Conservation (phyloP, 495 filamentous ascomycete genomes). For the Annulohypoxylon moriforme region DNA sequence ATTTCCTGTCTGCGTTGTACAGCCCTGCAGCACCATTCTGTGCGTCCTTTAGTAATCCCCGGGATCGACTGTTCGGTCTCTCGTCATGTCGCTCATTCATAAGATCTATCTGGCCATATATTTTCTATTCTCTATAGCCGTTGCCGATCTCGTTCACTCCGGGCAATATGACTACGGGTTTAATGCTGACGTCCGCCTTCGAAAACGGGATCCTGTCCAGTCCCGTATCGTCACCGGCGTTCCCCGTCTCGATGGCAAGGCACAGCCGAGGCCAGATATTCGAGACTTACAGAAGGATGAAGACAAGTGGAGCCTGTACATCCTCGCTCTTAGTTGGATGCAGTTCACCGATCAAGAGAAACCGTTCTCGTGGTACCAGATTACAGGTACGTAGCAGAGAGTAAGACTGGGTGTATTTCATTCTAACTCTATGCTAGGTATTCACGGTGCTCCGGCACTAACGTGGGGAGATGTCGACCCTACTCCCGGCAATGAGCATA, state of each 20-base stretch:
- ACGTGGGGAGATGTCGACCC: constrained; percentile 68
- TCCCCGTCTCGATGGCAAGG: constrained; percentile 43
- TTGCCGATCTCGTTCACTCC: constrained; percentile 24
- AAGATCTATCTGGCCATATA: constrained; percentile 11
- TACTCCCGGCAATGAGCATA: constrained; percentile 55
- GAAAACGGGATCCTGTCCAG: constrained; percentile 42
- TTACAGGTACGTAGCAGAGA: constrained; percentile 59
- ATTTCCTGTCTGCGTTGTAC: constrained; percentile 24
- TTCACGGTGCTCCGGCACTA: constrained; percentile 71
- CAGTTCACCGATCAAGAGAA: constrained; percentile 65
- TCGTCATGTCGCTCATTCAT: constrained; percentile 26
- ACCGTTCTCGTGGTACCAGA: constrained; percentile 69
- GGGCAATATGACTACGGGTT: constrained; percentile 58
- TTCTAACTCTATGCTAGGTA: constrained; percentile 57
- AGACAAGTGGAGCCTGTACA: constrained; percentile 69
- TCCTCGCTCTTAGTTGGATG: constrained; percentile 65
- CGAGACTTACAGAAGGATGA: constrained; percentile 65
- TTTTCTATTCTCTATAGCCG: constrained; percentile 22
- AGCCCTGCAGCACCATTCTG: constrained; percentile 20
- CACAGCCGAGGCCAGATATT: constrained; percentile 60
- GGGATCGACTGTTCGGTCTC: constrained; percentile 1
- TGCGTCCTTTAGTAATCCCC: constrained; percentile 20
- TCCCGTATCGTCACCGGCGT: constrained; percentile 44
- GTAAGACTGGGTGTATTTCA: neutral
- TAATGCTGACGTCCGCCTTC: constrained; percentile 42